Evolutionary conservation across 441 rosid genomes (phyloP), one percentile per base, ranked within the genome.

Genomic region (Gossypium davidsonii): DNA sequence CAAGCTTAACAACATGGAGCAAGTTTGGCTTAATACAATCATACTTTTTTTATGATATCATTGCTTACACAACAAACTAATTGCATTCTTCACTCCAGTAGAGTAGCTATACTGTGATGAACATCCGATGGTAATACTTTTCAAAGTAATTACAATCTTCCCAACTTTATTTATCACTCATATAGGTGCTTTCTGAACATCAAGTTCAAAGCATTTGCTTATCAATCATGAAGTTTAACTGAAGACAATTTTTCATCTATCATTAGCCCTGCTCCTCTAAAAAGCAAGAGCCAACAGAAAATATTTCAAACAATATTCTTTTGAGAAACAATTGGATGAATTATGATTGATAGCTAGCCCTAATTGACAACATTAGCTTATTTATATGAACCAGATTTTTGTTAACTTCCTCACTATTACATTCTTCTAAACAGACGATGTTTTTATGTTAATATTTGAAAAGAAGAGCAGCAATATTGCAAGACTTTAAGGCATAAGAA

Each of bases 391-490:
- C 14, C 37, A 4, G 7, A 8, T 14, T 67, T 67, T 25, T 46
- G 11, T 12, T 65, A 46, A 18, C 70, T 66, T 23, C 20, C 70
- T 21, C 25, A 23, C 6, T 17, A 65, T 46, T 3, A 1, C 68
- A 34, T 62, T 62, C 21, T 60, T 64, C 52, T 64, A 10, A 46
- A 42, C 53, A 15, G 6, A 61, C 6, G 2, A 10, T 57, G 21
- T 28, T 25, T 26, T 23, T 66, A 65, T 57, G 49, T 57, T 73
- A n/a, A 37, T 6, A 49, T 39, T 12, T 55, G 76, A 71, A 60
- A 71, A 52, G 65, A 74, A 42, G 6, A 31, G 44, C 58, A 71
- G 62, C 65, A 20, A 62, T 48, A 72, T 66, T 74, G 74, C 64
- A 72, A 74, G 56, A 48, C 48, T 60, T 52, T 51, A 74, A 53